Percentiles rank a stretch among this genome's conserved stretches.
Conservation (phyloP, 345 rosid genomes). For the Populus euphratica region DNA sequence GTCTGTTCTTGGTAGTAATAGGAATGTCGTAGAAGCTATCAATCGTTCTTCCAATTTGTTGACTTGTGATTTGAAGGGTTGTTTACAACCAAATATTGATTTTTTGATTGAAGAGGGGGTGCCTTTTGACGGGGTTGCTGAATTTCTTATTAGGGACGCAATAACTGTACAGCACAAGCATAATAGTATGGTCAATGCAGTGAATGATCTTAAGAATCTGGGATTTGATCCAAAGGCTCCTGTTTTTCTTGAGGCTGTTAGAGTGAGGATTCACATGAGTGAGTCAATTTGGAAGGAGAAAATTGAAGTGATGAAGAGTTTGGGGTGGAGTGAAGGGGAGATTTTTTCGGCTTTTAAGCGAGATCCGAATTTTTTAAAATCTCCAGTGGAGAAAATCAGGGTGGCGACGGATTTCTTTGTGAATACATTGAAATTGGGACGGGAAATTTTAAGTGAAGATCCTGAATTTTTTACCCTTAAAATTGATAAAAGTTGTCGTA, state of each 20-base stretch:
- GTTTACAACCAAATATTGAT: background rate
- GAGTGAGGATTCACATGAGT: background rate
- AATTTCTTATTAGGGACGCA: too few species aligned
- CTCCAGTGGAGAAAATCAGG: background rate
- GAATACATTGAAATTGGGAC: background rate
- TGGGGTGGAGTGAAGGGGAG: background rate
- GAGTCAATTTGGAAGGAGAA: background rate
- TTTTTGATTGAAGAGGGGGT: background rate
- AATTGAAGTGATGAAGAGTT: background rate
- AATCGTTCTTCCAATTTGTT: background rate
- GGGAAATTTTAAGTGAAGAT: background rate
- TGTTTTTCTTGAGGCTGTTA: conserved; percentile 10
- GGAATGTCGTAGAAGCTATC: background rate
- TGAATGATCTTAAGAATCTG: background rate
- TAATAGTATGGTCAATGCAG: background rate
- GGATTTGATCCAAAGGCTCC: conserved; percentile 2
- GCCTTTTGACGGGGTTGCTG: background rate
- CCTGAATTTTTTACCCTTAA: background rate
- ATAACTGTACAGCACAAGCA: background rate
- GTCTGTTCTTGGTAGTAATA: background rate
- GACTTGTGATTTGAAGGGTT: background rate
- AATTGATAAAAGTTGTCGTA: background rate
- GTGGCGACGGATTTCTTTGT: background rate
- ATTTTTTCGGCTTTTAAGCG: background rate
- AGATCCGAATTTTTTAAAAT: background rate